Percentiles rank a stretch among this genome's conserved stretches.
These are phyloP conservation scores for Silene noctiflora DNA, from an alignment of 179 eudicot genomes.

Conservation along the genomic window DNA sequence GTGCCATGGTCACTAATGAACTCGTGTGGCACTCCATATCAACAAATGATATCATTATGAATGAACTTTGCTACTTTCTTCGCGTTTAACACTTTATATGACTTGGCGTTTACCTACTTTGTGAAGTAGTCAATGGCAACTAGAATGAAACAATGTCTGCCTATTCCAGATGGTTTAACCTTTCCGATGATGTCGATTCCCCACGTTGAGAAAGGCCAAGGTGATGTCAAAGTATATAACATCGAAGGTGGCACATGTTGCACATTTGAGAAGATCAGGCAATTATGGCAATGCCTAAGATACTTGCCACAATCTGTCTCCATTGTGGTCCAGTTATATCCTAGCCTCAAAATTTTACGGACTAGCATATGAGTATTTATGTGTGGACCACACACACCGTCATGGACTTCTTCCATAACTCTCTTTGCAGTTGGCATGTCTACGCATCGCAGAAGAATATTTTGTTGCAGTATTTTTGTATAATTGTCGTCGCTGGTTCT, in stretches of 20 bases:
- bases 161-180: not conserved
- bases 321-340: not conserved
- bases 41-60: not conserved
- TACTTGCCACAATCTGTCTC: not conserved
- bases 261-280: not conserved
- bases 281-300: not conserved
- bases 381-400: not conserved
- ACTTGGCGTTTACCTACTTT: conserved; percentile 6
- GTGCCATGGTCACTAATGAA: conserved; percentile 12
- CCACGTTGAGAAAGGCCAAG: conserved; percentile 20
- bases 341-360: not conserved
- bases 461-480: not conserved
- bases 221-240: not conserved
- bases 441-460: not conserved
- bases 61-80: conserved; percentile 12
- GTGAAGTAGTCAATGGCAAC: conserved; percentile 16
- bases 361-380: not conserved
- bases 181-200: conserved; percentile 23
- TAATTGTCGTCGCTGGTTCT: not conserved
- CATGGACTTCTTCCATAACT: not conserved
- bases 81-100: not conserved
- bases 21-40: conserved; percentile 5
- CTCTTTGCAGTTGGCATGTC: not conserved
- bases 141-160: conserved; percentile 11
- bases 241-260: not conserved